Percentiles rank a stretch among this genome's conserved stretches.
Conservation (phyloP, 805 yeast species). For the Candida ovalis region DNA sequence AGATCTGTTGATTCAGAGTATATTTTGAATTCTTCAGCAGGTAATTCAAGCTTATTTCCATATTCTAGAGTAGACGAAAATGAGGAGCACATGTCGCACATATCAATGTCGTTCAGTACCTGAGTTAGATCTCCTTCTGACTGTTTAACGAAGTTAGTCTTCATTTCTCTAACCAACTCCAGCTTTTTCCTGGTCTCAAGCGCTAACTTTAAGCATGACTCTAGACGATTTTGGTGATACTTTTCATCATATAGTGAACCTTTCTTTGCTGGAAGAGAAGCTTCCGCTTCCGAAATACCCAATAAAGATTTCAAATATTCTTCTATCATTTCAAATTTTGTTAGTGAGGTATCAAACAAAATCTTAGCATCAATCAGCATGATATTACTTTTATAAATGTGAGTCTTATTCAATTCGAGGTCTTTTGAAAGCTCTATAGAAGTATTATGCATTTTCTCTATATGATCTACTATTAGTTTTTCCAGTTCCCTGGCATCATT, state of each 20-base stretch:
- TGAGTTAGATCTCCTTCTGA: conserved; percentile 6
- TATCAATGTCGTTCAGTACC: conserved; percentile 11
- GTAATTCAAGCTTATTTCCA: neutral
- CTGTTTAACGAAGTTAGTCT: neutral
- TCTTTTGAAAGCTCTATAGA: conserved; percentile 11
- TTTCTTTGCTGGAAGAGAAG: neutral
- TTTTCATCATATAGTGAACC: neutral
- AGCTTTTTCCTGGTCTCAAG: conserved; percentile 12
- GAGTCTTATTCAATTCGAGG: conserved; percentile 19
- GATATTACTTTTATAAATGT: conserved; percentile 25
- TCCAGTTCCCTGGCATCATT: neutral
- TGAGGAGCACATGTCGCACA: conserved; percentile 6
- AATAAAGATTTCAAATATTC: conserved; percentile 8
- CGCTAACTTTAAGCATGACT: conserved; percentile 16
- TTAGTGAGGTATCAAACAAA: conserved; percentile 26
- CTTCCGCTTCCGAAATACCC: neutral
- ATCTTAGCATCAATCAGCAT: conserved; percentile 23
- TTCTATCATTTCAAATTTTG: conserved; percentile 23
- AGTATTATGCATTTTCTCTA: conserved; percentile 8
- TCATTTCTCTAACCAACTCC: neutral
- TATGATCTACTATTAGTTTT: neutral
- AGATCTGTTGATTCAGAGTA: conserved; percentile 20
- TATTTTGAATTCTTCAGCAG: conserved; percentile 9
- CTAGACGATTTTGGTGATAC: conserved; percentile 9
- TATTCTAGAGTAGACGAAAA: neutral